Evolutionary conservation across 495 filamentous ascomycete species (phyloP).

Genomic region (Rostrohypoxylon terebratum): DNA sequence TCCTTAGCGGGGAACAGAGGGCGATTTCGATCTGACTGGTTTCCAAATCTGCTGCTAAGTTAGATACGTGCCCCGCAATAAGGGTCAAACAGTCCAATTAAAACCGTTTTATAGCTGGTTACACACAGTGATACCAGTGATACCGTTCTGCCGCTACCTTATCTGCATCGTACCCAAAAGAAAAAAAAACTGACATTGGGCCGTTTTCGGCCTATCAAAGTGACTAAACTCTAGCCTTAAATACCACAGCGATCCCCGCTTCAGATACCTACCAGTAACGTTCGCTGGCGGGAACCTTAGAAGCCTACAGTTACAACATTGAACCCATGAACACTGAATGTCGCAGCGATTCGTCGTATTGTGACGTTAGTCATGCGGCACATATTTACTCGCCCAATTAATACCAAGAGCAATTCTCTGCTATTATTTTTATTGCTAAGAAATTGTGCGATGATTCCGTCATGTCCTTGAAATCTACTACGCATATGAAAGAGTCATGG

Average conservation of each 20-base stretch:
- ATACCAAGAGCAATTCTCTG: not conserved
- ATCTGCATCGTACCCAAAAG: constrained; percentile 15
- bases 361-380: constrained; percentile 17
- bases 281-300: not conserved
- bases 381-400: not conserved
- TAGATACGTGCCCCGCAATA: constrained; percentile 30
- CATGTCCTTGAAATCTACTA: constrained; percentile 5
- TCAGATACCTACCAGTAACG: not conserved
- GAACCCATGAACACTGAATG: not conserved
- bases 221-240: constrained; percentile 12
- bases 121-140: constrained; percentile 26
- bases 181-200: constrained; percentile 24
- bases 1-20: constrained; percentile 40
- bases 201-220: constrained; percentile 35
- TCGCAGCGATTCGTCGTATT: not conserved
- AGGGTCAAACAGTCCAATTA: constrained; percentile 17
- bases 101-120: constrained; percentile 18
- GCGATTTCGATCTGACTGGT: constrained; percentile 41
- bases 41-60: constrained; percentile 30
- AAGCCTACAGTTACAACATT: constrained; percentile 22
- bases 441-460: constrained; percentile 9
- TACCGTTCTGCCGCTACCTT: constrained; percentile 23
- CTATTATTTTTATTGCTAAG: constrained; percentile 18
- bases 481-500: not conserved
- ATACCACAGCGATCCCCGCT: not conserved